phyloP scores from a whole-genome alignment of 1,284 basidiomycete genomes.

The Coniophora puteana region DNA sequence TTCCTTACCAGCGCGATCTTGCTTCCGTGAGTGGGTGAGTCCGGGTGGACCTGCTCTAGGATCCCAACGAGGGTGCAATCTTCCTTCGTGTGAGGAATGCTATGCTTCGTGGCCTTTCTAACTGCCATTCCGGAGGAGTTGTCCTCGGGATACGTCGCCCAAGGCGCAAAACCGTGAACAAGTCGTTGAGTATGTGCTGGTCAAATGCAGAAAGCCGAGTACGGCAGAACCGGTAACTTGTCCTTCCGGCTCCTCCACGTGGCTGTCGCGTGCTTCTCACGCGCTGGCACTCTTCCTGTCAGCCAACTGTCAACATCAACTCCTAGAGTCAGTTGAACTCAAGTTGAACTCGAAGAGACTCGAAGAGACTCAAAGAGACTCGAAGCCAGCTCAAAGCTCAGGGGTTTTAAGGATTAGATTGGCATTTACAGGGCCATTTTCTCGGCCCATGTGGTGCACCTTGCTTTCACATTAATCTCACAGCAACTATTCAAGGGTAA shows the following conservation, averaged over 20 bases:
- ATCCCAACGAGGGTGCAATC: slow-evolving; percentile 53
- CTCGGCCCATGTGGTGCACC: no score
- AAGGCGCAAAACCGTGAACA: neutral
- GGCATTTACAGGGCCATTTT: no score
- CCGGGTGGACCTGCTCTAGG: slow-evolving; percentile 56
- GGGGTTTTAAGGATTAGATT: no score
- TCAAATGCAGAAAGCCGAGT: slow-evolving; percentile 7
- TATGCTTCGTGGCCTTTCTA: slow-evolving; percentile 43
- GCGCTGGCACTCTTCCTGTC: neutral
- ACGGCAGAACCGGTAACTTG: slow-evolving; percentile 22
- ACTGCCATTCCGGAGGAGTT: slow-evolving; percentile 26
- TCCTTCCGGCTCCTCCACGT: neutral
- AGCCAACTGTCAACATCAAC: no score
- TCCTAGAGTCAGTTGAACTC: no score
- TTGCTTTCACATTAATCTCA: no score
- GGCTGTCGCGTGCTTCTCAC: neutral
- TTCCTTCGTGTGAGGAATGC: slow-evolving; percentile 54
- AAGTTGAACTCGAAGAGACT: no score
- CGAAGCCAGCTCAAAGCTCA: no score
- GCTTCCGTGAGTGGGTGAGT: slow-evolving; percentile 47
- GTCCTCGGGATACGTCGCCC: neutral
- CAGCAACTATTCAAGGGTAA: no score
- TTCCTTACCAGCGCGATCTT: slow-evolving; percentile 63
- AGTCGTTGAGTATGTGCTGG: neutral
- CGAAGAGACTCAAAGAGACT: no score